These are phyloP conservation scores for Mycena latifolia DNA, from an alignment of 768 basidiomycete genomes.

Conservation along the genomic window DNA sequence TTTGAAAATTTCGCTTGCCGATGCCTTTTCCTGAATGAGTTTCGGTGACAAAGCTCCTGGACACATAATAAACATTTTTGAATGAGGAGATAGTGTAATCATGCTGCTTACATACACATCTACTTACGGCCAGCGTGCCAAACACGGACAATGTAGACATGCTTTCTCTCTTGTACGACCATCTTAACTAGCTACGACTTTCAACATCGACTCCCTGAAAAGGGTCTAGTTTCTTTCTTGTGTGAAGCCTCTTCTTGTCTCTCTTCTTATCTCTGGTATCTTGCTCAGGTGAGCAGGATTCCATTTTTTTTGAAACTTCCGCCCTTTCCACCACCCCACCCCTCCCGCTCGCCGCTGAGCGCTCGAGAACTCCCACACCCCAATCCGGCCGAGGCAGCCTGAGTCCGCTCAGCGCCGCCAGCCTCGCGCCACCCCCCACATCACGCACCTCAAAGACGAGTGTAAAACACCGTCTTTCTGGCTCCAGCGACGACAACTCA, in stretches of 20 bases:
- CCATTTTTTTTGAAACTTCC: constrained; percentile 17
- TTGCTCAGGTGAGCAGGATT: constrained; percentile 14
- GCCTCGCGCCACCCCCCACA: not conserved
- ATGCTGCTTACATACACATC: not conserved
- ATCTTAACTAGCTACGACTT: not conserved
- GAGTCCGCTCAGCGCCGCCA: constrained; percentile 14
- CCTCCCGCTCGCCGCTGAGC: not conserved
- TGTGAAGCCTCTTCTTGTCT: too few relatives aligned
- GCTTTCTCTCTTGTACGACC: not conserved
- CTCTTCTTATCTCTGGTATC: not conserved
- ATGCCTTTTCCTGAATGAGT: too few relatives aligned
- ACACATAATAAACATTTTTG: too few relatives aligned
- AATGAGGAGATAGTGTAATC: too few relatives aligned
- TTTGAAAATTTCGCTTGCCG: too few relatives aligned
- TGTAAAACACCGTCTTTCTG: not conserved
- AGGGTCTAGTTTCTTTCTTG: constrained; percentile 9
- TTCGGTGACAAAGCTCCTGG: too few relatives aligned
- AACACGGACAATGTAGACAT: too few relatives aligned
- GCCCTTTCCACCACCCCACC: constrained; percentile 3
- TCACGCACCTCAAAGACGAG: not conserved
- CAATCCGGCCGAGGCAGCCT: not conserved
- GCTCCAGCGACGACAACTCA: not conserved
- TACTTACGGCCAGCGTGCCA: not conserved
- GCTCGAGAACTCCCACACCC: not conserved
- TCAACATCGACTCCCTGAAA: constrained; percentile 4